Evolutionary conservation across 2,329 filamentous ascomycete genomes (phyloP), one percentile per base, ranked within the genome.

Genomic region (Daldinia sp.): DNA sequence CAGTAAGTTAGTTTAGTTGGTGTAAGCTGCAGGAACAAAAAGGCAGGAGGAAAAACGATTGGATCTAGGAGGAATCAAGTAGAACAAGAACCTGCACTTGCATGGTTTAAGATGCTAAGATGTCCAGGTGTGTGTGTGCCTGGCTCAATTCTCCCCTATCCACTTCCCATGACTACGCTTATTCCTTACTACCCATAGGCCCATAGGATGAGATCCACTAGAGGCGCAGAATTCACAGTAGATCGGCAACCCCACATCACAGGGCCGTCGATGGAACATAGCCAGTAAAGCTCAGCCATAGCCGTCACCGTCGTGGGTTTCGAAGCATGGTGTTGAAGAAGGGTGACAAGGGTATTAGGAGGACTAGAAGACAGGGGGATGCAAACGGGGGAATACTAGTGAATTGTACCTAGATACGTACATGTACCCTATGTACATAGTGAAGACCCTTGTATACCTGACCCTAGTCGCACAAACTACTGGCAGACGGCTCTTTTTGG

Each of bases 291-390:
- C 70, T 71, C 70, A 72, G 76, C 73, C 74, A 75, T 75, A 61
- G 57, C 71, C 71, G 71, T 74, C 66, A 70, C 66, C 64, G 69
- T 70, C 70, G 69, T 70, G 67, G 63, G 73, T 76, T 79, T 78
- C 74, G 78, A 78, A 69, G 77, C 75, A 75, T 73, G 68, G 71
- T 73, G 65, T 68, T 73, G 76, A 75, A 74, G 68, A 67, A 74
- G 71, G 72, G 72, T 67, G 61, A 66, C 68, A 71, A 71, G 69
- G 71, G 68, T 66, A 48, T 21, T 15, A 61, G 64, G 41, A 35
- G 43, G 21, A 15, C 32, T 15, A 41, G 32, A 35, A 53, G 50
- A 34, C 58, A 66, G 64, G 61, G 63, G 15, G 17, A 48, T 45
- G 29, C 56, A 68, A 53, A 59, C 57, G 56, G 58, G 57, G 61